These are phyloP conservation scores for Euclidium syriacum DNA, from an alignment of 345 rosid species.

Conservation along the genomic window DNA sequence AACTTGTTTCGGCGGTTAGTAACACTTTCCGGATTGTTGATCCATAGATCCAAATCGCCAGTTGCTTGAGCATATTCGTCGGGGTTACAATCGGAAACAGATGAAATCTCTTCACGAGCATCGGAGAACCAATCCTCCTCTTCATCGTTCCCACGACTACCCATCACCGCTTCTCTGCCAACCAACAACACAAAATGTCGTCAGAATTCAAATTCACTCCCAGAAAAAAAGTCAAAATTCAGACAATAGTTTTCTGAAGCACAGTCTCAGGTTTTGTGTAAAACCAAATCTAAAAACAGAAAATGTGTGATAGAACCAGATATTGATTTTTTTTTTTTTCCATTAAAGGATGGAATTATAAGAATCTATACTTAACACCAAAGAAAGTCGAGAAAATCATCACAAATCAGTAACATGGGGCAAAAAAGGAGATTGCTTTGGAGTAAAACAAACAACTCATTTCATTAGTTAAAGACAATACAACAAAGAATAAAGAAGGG, in stretches of 20 bases:
- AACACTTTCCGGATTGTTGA: conserved; percentile 47
- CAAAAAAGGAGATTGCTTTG: conserved; percentile 3
- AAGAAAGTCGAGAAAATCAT: neutral
- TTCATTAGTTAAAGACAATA: neutral
- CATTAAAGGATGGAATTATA: too few relatives aligned
- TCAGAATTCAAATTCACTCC: too few relatives aligned
- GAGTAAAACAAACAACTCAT: neutral
- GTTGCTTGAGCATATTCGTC: conserved; percentile 33
- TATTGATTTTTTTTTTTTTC: too few relatives aligned
- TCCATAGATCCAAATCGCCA: conserved; percentile 44
- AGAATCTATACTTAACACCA: too few relatives aligned
- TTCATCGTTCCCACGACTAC: conserved; percentile 27
- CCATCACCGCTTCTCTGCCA: conserved; percentile 40
- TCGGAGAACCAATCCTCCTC: conserved; percentile 52
- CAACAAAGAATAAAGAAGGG: too few relatives aligned
- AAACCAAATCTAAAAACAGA: too few relatives aligned
- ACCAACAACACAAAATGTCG: neutral
- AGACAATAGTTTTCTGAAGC: too few relatives aligned
- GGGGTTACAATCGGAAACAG: conserved; percentile 44
- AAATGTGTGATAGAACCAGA: too few relatives aligned
- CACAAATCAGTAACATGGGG: neutral
- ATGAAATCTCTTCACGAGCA: conserved; percentile 52
- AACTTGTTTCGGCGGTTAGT: conserved; percentile 47
- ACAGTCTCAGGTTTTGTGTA: too few relatives aligned
- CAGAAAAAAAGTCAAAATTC: neutral